phyloP scores from a whole-genome alignment of 2,329 filamentous ascomycete genomes.

The Karstenula rhodostoma region DNA sequence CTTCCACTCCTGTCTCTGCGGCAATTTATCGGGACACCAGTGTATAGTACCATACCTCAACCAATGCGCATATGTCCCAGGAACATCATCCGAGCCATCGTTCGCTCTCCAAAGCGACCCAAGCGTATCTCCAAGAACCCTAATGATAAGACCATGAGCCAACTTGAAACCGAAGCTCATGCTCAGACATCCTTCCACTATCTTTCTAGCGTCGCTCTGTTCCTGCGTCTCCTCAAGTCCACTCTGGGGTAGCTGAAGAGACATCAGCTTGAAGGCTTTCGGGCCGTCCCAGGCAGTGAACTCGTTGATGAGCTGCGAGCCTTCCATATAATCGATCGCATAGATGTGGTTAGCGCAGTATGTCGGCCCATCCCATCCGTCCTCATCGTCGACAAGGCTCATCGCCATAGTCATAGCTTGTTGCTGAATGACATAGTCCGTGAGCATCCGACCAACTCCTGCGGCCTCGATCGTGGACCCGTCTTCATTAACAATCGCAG shows the following conservation, averaged over 20 bases:
- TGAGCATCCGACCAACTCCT: constrained; percentile 38
- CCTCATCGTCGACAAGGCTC: constrained; percentile 60
- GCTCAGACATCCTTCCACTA: constrained; percentile 60
- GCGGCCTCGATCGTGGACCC: constrained; percentile 35
- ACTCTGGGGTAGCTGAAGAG: constrained; percentile 48
- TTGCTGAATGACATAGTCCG: constrained; percentile 66
- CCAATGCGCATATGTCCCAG: constrained; percentile 64
- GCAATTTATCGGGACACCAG: constrained; percentile 53
- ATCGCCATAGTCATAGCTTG: constrained; percentile 62
- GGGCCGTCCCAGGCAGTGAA: constrained; percentile 61
- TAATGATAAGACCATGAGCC: constrained; percentile 62
- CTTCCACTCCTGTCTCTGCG: constrained; percentile 23
- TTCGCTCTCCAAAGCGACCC: constrained; percentile 63
- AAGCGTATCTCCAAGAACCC: constrained; percentile 59
- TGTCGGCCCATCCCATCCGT: constrained; percentile 62
- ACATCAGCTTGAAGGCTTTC: constrained; percentile 61
- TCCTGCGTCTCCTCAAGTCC: constrained; percentile 55
- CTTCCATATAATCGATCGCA: constrained; percentile 31
- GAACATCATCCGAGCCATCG: constrained; percentile 57
- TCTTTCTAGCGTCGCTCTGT: constrained; percentile 58
- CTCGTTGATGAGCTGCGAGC: constrained; percentile 50
- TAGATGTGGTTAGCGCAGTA: constrained; percentile 53
- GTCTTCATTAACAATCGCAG: constrained; percentile 47
- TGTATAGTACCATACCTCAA: constrained; percentile 59
- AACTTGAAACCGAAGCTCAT: constrained; percentile 65